Evolutionary conservation across 169 alveolate genomes (phyloP).

Genomic region (Plasmodium yoelii): DNA sequence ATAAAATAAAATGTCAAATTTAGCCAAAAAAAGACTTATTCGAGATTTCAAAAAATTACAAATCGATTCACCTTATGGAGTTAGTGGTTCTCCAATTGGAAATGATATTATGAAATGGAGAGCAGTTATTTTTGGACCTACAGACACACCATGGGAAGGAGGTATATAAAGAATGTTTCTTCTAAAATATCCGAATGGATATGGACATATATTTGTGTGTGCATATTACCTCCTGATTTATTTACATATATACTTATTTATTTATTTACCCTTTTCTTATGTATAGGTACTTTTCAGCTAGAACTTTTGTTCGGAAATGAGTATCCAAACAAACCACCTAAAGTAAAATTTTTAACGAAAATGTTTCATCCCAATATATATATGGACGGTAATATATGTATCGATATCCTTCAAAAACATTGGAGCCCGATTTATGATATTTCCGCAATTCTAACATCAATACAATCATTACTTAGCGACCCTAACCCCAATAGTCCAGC

Average conservation of each 20-base stretch:
- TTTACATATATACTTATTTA: background rate
- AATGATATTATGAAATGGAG: constrained; percentile 96
- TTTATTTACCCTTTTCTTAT: constrained; percentile 87
- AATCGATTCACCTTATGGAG: constrained; percentile 93
- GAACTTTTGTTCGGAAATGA: constrained; percentile 92
- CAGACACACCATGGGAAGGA: constrained; percentile 98
- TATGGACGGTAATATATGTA: constrained; percentile 96
- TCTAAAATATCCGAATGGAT: background rate
- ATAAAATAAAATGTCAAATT: constrained; percentile 64
- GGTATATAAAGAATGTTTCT: constrained; percentile 80
- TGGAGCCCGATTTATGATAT: constrained; percentile 99
- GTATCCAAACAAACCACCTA: constrained; percentile 94
- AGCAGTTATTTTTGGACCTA: constrained; percentile 98
- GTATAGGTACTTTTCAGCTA: constrained; percentile 93
- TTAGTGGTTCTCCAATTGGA: constrained; percentile 96
- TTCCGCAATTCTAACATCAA: constrained; percentile 96
- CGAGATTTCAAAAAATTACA: constrained; percentile 94
- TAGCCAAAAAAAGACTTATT: constrained; percentile 90
- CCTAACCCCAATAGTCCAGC: constrained; percentile 99
- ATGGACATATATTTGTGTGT: background rate
- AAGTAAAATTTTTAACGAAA: constrained; percentile 88
- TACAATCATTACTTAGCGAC: constrained; percentile 96
- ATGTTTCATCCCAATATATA: constrained; percentile 95
- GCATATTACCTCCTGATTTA: background rate
- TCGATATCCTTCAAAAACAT: constrained; percentile 94